Percentiles rank a stretch among this genome's conserved stretches.
Conservation (phyloP, 2,329 filamentous ascomycete species). For the Macrophomina tecta region DNA sequence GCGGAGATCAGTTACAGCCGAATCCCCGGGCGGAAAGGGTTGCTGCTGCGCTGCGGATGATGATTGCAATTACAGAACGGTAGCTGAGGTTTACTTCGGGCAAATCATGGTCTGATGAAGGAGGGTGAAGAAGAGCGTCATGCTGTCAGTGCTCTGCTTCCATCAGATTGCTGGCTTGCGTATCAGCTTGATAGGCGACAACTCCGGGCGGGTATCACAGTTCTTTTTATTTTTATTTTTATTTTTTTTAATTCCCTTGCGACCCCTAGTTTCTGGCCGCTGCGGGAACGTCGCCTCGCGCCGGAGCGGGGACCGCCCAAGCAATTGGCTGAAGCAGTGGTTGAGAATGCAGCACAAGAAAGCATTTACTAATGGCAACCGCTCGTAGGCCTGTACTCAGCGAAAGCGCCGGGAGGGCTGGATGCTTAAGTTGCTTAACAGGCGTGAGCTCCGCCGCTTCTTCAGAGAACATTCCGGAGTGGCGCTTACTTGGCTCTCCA, state of each 20-base stretch:
- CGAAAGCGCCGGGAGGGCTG: not conserved
- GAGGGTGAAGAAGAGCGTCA: not conserved
- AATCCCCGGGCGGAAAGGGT: not conserved
- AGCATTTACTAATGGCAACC: conserved; percentile 16
- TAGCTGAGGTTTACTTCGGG: not conserved
- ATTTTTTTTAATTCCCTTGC: not conserved
- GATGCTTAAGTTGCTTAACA: not conserved
- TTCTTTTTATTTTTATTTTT: no score
- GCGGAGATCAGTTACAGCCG: not conserved
- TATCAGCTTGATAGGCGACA: conserved; percentile 15
- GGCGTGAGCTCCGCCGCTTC: not conserved
- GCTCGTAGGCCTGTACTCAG: conserved; percentile 6
- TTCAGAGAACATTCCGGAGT: not conserved
- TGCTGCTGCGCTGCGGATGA: not conserved
- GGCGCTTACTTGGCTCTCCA: not conserved
- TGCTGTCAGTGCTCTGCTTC: not conserved
- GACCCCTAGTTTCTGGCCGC: not conserved
- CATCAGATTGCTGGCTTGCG: not conserved
- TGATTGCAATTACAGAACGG: not conserved
- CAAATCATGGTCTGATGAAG: not conserved
- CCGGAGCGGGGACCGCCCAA: not conserved
- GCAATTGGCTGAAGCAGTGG: not conserved
- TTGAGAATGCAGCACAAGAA: not conserved
- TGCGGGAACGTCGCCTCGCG: conserved; percentile 1
- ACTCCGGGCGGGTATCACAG: not conserved